Evolutionary conservation across 176 grass and related monocot species (phyloP).

Genomic region (Microstegium vimineum): DNA sequence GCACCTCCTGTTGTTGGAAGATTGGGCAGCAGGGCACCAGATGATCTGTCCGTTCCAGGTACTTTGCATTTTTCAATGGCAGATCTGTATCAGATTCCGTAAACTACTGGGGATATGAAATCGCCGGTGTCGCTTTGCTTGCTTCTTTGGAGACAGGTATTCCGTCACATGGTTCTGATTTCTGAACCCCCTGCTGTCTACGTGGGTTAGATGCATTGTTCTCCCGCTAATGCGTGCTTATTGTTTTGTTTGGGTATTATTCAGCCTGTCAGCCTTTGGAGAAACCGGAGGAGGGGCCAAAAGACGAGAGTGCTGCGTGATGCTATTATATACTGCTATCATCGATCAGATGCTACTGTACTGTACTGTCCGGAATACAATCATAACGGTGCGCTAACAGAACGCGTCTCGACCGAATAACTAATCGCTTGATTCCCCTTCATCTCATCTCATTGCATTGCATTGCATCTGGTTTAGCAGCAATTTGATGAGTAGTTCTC

Average conservation of each 20-base stretch:
- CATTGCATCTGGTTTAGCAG: not conserved
- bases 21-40: constrained; percentile 19
- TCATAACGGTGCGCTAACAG: constrained; percentile 48
- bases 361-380: constrained; percentile 33
- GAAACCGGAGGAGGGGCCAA: constrained; percentile 44
- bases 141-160: constrained; percentile 55
- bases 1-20: constrained; percentile 38
- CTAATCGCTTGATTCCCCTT: not conserved
- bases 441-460: not conserved
- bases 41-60: constrained; percentile 1
- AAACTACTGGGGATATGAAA: constrained; percentile 39
- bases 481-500: not conserved
- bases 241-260: constrained; percentile 16
- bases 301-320: not conserved
- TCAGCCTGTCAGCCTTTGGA: constrained; percentile 50
- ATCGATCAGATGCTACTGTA: not conserved
- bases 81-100: constrained; percentile 49
- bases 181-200: not conserved
- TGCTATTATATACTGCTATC: not conserved
- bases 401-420: constrained; percentile 19
- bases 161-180: constrained; percentile 32
- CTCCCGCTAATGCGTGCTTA: constrained; percentile 30
- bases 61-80: constrained; percentile 19
- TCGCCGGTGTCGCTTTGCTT: constrained; percentile 45
- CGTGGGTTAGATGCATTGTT: constrained; percentile 47